Percentiles rank a stretch among this genome's conserved stretches.
Conservation (phyloP, 1,284 basidiomycete species). For the Moesziomyces parantarcticus region DNA sequence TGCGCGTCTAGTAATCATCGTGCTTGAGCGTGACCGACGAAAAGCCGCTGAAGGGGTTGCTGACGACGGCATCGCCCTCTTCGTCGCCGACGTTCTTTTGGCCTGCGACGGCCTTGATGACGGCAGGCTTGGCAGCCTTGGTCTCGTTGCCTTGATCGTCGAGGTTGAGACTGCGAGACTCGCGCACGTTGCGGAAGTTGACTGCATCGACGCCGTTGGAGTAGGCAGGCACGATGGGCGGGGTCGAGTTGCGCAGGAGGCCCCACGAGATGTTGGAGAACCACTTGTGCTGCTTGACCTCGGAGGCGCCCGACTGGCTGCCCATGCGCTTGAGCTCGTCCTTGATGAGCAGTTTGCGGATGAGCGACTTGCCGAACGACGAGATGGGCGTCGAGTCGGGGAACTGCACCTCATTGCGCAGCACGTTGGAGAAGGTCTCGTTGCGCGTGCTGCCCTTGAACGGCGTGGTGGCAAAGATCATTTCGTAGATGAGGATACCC, state of each 20-base stretch:
- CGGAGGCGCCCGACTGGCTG: constrained; percentile 91
- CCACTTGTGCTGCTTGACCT: constrained; percentile 99
- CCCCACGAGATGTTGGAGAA: constrained; percentile 97
- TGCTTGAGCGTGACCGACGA: constrained; percentile 57
- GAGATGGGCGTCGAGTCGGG: constrained; percentile 86
- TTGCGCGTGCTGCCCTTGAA: constrained; percentile 96
- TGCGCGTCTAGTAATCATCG: constrained; percentile 41
- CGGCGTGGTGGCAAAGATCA: constrained; percentile 98
- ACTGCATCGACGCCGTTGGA: constrained; percentile 84
- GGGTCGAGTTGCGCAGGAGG: constrained; percentile 87
- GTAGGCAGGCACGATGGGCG: constrained; percentile 87
- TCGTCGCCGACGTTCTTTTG: constrained; percentile 61
- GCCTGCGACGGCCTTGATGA: constrained; percentile 58
- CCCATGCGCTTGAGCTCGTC: constrained; percentile 88
- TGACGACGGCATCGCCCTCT: constrained; percentile 63
- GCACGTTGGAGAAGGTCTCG: constrained; percentile 95
- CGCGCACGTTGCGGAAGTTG: constrained; percentile 90
- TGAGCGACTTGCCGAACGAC: constrained; percentile 81
- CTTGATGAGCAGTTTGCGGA: constrained; percentile 91
- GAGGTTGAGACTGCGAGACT: constrained; percentile 88
- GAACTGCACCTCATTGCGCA: constrained; percentile 86
- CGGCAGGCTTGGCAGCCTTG: constrained; percentile 72
- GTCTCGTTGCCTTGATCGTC: constrained; percentile 71
- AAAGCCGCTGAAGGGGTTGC: constrained; percentile 64
- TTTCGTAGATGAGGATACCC: constrained; percentile 98